phyloP scores from a whole-genome alignment of 306 rosid genomes.

The Lathyrus oleraceus region DNA sequence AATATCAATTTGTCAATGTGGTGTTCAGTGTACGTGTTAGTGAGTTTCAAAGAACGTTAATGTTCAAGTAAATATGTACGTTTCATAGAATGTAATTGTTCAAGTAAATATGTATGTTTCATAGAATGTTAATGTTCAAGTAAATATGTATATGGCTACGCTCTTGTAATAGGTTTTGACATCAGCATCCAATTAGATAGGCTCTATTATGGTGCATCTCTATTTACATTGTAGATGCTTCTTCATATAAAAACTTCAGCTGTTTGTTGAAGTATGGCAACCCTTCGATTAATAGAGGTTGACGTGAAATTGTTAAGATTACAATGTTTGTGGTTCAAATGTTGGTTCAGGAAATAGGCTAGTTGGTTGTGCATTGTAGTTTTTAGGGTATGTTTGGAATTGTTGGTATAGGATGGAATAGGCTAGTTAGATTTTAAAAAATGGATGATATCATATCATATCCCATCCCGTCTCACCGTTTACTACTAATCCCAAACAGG shows the following conservation, averaged over 20 bases:
- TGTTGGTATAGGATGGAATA: no score
- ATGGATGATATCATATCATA: no score
- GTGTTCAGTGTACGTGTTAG: no score
- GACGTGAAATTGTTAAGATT: not conserved
- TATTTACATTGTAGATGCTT: not conserved
- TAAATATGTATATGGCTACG: not conserved
- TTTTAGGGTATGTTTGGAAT: not conserved
- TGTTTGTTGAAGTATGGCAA: not conserved
- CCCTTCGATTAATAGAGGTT: not conserved
- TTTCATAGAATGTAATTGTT: no score
- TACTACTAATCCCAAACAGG: no score
- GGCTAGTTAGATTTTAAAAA: no score
- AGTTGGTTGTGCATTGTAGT: not conserved
- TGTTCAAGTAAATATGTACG: not conserved
- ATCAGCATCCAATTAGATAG: constrained; percentile 16
- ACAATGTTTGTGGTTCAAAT: constrained; percentile 4
- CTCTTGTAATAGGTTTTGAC: not conserved
- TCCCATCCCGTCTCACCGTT: no score
- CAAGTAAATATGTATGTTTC: not conserved
- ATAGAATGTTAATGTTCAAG: not conserved
- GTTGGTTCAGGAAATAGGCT: constrained; percentile 13
- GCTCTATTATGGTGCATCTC: constrained; percentile 9
- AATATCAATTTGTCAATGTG: no score
- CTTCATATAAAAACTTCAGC: constrained; percentile 10
- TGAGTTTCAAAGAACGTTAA: not conserved